Conservation (phyloP, 305 asterid genomes). For the Fraxinus paxiana region DNA sequence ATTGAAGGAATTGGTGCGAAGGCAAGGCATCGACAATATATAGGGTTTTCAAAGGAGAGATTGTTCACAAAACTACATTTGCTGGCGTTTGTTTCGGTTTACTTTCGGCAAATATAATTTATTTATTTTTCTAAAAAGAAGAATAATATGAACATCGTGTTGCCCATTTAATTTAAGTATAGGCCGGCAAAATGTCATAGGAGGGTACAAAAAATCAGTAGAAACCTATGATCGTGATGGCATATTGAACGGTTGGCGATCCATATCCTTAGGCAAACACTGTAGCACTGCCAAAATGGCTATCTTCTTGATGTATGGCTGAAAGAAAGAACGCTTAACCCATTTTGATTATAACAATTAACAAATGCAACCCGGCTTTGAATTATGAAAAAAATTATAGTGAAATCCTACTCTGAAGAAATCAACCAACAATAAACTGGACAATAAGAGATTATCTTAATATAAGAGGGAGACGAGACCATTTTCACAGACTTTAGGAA, state of each 20-base stretch:
- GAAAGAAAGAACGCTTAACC: constrained; percentile 20
- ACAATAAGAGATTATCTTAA: constrained; percentile 24
- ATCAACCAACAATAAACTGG: constrained; percentile 42
- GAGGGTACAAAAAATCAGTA: neutral
- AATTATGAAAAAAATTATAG: constrained; percentile 28
- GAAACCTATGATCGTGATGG: neutral
- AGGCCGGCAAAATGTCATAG: neutral
- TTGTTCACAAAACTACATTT: neutral
- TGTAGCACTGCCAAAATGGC: constrained; percentile 17
- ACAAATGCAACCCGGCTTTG: constrained; percentile 39
- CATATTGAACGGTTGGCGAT: neutral
- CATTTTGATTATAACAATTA: constrained; percentile 36
- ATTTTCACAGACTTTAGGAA: constrained; percentile 1
- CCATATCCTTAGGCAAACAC: neutral
- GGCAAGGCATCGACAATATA: neutral
- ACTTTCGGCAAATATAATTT: neutral
- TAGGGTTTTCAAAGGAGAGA: neutral
- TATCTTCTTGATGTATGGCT: neutral
- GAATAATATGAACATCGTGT: neutral
- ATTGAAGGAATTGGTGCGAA: neutral
- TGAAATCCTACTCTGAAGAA: constrained; percentile 46
- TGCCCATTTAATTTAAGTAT: neutral
- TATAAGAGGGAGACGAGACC: constrained; percentile 21
- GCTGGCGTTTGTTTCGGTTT: neutral
- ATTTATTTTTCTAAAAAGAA: neutral